phyloP scores from a whole-genome alignment of 2,329 filamentous ascomycete species.

The Trichoderma asperellum region DNA sequence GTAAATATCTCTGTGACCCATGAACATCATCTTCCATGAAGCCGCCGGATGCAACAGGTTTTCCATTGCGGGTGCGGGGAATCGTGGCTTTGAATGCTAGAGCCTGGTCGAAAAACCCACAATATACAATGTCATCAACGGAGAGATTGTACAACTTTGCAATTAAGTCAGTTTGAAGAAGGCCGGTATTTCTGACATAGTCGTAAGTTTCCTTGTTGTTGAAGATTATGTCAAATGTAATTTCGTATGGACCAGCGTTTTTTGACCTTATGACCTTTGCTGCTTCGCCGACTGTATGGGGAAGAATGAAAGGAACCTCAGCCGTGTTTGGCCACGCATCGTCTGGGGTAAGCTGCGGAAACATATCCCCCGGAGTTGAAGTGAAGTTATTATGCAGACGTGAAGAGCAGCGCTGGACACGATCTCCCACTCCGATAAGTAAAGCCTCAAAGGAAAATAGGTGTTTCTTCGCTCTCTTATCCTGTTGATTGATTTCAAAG shows the following conservation, averaged over 20 bases:
- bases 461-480: neutral
- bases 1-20: neutral
- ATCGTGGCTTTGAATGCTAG: constrained; percentile 53
- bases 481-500: neutral
- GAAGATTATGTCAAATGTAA: neutral
- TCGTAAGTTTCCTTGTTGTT: neutral
- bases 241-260: neutral
- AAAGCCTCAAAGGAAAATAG: neutral
- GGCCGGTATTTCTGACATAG: neutral
- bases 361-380: neutral
- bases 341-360: neutral
- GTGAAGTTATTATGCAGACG: neutral
- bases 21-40: neutral
- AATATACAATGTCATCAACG: constrained; percentile 42
- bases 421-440: neutral
- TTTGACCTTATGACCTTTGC: neutral
- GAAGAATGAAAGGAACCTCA: neutral
- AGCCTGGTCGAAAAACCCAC: constrained; percentile 51
- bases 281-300: constrained; percentile 25
- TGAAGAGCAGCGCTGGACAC: neutral
- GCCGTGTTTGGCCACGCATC: neutral
- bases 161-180: neutral
- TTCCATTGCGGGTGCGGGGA: constrained; percentile 27
- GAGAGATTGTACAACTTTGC: neutral
- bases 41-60: neutral